Evolutionary conservation across 305 asterid species (phyloP).

Genomic region (Fraxinus sp.): DNA sequence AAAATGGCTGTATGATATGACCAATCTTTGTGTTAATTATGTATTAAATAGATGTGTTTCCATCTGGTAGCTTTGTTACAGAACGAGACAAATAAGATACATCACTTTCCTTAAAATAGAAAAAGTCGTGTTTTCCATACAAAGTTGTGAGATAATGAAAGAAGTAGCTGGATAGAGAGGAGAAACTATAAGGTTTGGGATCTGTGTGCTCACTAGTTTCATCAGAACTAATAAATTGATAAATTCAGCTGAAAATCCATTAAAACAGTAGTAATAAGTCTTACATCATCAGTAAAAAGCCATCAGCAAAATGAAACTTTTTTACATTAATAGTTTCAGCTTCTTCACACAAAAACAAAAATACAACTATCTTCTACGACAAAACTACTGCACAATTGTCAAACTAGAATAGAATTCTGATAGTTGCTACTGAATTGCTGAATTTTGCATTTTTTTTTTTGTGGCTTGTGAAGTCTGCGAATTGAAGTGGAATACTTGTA

Average conservation of each 20-base stretch:
- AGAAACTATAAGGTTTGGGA: not conserved
- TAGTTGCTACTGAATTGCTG: not conserved
- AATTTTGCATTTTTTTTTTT: not conserved
- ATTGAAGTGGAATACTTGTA: too few species aligned
- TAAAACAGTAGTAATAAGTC: not conserved
- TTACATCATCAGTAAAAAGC: not conserved
- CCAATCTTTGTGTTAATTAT: too few species aligned
- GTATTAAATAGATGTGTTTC: too few species aligned
- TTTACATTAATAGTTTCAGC: not conserved
- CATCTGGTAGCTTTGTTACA: too few species aligned
- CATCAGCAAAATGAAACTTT: not conserved
- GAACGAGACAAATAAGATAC: too few species aligned
- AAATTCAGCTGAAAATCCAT: too few species aligned
- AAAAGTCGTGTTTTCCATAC: too few species aligned
- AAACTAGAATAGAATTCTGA: not conserved
- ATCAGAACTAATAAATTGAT: not conserved
- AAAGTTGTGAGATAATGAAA: too few species aligned
- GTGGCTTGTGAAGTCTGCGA: not conserved
- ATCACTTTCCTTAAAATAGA: too few species aligned
- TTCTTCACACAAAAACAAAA: not conserved
- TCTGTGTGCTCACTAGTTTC: not conserved
- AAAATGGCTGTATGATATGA: too few species aligned
- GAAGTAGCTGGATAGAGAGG: not conserved
- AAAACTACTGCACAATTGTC: not conserved
- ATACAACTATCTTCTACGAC: not conserved